Conservation (phyloP, 306 rosid genomes). For the Quercus aquifolioides region DNA sequence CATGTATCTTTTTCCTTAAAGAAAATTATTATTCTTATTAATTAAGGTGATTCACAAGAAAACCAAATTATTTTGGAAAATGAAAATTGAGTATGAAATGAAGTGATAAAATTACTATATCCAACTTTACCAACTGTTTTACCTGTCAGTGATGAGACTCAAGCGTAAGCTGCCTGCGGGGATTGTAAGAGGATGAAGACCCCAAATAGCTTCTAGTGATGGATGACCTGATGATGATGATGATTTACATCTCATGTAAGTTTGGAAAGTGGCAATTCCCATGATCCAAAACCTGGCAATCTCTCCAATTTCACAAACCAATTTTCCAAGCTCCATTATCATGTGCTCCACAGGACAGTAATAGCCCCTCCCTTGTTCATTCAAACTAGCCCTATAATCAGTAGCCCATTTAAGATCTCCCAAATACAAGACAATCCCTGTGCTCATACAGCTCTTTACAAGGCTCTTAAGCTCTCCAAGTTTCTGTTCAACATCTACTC, state of each 20-base stretch:
- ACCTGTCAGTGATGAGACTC: conserved; percentile 84
- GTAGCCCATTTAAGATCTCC: conserved; percentile 84
- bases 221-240: conserved; percentile 46
- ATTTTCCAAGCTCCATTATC: conserved; percentile 77
- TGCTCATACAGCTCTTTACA: conserved; percentile 30
- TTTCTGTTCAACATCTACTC: conserved; percentile 66
- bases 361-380: conserved; percentile 39
- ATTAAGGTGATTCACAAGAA: neutral
- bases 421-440: conserved; percentile 71
- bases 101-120: conserved; percentile 20
- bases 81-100: conserved; percentile 11
- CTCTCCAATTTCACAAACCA: conserved; percentile 47
- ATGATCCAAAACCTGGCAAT: conserved; percentile 67
- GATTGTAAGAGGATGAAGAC: conserved; percentile 81
- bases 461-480: conserved; percentile 54
- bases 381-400: conserved; percentile 39
- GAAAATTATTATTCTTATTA: conserved; percentile 19
- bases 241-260: conserved; percentile 69
- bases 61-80: conserved; percentile 17
- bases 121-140: conserved; percentile 34
- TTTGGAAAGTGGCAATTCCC: conserved; percentile 82
- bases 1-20: conserved; percentile 11
- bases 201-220: conserved; percentile 71
- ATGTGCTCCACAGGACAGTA: conserved; percentile 80
- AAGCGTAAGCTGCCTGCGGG: conserved; percentile 69